Conservation (phyloP, 768 basidiomycete genomes). For the Calocera cornea region DNA sequence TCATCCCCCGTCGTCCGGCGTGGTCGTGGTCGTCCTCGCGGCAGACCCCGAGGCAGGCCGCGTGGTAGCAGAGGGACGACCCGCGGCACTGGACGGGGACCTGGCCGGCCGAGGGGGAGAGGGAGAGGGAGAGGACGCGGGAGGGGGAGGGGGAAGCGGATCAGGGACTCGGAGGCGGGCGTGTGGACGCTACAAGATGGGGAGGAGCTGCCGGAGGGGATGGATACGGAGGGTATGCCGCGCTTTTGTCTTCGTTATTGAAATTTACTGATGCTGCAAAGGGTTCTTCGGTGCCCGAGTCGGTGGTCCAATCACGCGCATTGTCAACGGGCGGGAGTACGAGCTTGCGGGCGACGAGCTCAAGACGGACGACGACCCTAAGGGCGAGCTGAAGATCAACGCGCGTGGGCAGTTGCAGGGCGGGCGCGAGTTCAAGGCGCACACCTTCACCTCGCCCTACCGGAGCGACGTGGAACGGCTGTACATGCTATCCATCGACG, state of each 20-base stretch:
- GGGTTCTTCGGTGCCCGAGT: conserved; percentile 7
- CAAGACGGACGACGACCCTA: conserved; percentile 64
- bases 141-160: conserved; percentile 2
- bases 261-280: no score
- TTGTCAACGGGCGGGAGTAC: conserved; percentile 55
- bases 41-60: conserved; percentile 5
- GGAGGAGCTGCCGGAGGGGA: conserved; percentile 22
- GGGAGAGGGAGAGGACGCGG: neutral
- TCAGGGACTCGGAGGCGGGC: neutral
- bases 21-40: conserved; percentile 11
- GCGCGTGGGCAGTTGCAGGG: conserved; percentile 67
- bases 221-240: conserved; percentile 31
- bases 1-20: conserved; percentile 8
- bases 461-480: conserved; percentile 61
- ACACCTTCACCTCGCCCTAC: conserved; percentile 74
- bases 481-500: conserved; percentile 96
- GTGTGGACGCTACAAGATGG: conserved; percentile 3
- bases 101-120: conserved; percentile 17
- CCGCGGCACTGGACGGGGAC: conserved; percentile 8
- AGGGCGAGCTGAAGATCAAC: conserved; percentile 88
- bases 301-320: conserved; percentile 16
- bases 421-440: conserved; percentile 75
- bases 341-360: conserved; percentile 84
- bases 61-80: conserved; percentile 8
- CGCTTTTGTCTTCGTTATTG: conserved; percentile 20